These are phyloP conservation scores for Flaveria linearis DNA, from an alignment of 129 eudicot species.

Conservation along the genomic window DNA sequence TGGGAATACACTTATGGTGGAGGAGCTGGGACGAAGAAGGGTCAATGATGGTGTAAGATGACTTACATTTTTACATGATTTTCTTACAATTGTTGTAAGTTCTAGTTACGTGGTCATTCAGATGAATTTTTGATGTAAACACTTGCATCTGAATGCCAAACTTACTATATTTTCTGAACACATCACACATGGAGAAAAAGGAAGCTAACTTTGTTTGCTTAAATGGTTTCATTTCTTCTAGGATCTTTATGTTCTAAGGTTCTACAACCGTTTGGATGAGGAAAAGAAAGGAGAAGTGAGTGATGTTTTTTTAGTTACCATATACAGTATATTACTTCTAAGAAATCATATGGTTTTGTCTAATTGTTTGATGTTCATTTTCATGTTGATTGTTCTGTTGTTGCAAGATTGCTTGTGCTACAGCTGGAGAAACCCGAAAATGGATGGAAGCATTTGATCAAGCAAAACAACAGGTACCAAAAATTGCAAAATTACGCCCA, in stretches of 20 bases:
- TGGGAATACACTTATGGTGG: constrained; percentile 82
- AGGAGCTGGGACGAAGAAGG: constrained; percentile 73
- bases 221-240: constrained; percentile 29
- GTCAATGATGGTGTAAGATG: constrained; percentile 71
- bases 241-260: constrained; percentile 87
- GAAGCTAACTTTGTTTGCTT: constrained; percentile 12
- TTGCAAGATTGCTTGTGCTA: constrained; percentile 93
- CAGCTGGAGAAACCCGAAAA: constrained; percentile 83
- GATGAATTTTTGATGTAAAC: background rate
- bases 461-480: constrained; percentile 80
- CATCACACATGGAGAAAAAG: background rate
- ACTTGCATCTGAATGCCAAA: background rate
- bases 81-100: background rate
- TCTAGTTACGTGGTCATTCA: constrained; percentile 5
- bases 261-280: constrained; percentile 90
- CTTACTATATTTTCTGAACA: background rate
- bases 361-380: background rate
- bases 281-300: constrained; percentile 96
- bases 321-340: background rate
- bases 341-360: background rate
- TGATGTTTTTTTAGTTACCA: constrained; percentile 1
- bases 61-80: background rate
- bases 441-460: constrained; percentile 98
- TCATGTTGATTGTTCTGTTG: constrained; percentile 31
- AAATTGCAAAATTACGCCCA: background rate